phyloP scores from a whole-genome alignment of 2,329 filamentous ascomycete genomes.

The Fusarium luffae region DNA sequence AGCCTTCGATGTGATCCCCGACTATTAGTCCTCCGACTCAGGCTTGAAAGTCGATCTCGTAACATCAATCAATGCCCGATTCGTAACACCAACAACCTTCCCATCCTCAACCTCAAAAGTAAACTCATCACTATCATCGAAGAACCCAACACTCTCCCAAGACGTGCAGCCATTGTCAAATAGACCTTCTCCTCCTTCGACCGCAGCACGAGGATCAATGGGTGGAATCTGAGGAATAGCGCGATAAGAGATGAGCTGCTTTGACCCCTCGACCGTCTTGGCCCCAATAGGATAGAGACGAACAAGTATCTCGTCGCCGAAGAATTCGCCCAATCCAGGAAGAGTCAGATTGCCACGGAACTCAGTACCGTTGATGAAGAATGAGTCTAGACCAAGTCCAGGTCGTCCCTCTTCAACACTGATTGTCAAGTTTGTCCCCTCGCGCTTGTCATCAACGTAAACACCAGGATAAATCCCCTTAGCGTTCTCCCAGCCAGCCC shows the following conservation, averaged over 20 bases:
- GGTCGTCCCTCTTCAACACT: constrained; percentile 25
- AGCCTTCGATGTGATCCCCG: not conserved
- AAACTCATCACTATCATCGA: constrained; percentile 7
- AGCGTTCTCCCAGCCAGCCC: constrained; percentile 36
- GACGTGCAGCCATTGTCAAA: constrained; percentile 2
- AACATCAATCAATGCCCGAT: not conserved
- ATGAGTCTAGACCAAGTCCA: constrained; percentile 11
- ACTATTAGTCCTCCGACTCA: not conserved
- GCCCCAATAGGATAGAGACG: not conserved
- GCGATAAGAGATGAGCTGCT: constrained; percentile 3
- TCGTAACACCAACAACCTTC: not conserved
- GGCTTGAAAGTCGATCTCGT: not conserved
- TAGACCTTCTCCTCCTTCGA: constrained; percentile 5
- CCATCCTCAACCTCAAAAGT: constrained; percentile 1
- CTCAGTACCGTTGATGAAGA: constrained; percentile 1
- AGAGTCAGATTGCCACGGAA: not conserved
- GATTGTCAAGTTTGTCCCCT: constrained; percentile 35
- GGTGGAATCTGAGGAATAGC: not conserved
- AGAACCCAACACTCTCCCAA: constrained; percentile 6
- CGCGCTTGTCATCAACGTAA: constrained; percentile 4
- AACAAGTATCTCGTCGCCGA: not conserved
- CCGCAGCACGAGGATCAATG: not conserved
- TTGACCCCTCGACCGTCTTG: not conserved
- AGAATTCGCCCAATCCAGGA: not conserved
- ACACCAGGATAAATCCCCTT: constrained; percentile 29